Conservation (phyloP, 2,329 filamentous ascomycete species). For the Zarea fungicola region DNA sequence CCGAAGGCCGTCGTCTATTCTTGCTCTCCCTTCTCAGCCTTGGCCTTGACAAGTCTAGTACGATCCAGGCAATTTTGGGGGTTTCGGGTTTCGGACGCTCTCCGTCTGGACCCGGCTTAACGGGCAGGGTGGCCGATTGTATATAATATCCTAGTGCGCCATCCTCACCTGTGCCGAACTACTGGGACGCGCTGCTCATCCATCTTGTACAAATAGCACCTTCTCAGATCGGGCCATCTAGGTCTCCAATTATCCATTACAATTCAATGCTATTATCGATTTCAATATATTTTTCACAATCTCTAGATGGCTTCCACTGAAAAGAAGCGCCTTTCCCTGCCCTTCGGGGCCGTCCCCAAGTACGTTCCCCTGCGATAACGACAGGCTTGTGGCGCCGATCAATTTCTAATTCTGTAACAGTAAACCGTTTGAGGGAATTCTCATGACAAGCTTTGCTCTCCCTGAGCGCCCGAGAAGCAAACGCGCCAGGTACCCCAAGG, state of each 20-base stretch:
- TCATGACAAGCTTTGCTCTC: conserved; percentile 26
- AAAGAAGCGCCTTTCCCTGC: conserved; percentile 1
- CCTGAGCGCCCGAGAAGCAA: conserved; percentile 25
- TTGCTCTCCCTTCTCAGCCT: neutral
- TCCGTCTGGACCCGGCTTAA: neutral
- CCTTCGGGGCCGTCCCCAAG: conserved; percentile 1
- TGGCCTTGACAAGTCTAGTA: neutral
- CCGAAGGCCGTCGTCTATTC: neutral
- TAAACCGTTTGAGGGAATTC: conserved; percentile 15
- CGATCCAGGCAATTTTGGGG: neutral
- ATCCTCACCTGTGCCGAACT: neutral
- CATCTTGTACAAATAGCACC: no score
- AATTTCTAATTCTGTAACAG: conserved; percentile 1
- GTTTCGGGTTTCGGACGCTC: neutral
- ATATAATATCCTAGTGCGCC: conserved; percentile 3
- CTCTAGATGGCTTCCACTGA: neutral
- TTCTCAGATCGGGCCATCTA: no score
- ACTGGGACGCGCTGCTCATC: no score
- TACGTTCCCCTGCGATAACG: neutral
- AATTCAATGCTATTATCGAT: no score
- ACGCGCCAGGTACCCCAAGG: conserved; percentile 27
- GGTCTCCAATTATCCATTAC: no score
- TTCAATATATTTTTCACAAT: no score
- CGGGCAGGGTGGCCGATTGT: neutral
- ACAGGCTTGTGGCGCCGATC: neutral